Base-by-base conservation (phyloP, 2,329 filamentous ascomycete species). In the Stenocarpella maydis region DNA sequence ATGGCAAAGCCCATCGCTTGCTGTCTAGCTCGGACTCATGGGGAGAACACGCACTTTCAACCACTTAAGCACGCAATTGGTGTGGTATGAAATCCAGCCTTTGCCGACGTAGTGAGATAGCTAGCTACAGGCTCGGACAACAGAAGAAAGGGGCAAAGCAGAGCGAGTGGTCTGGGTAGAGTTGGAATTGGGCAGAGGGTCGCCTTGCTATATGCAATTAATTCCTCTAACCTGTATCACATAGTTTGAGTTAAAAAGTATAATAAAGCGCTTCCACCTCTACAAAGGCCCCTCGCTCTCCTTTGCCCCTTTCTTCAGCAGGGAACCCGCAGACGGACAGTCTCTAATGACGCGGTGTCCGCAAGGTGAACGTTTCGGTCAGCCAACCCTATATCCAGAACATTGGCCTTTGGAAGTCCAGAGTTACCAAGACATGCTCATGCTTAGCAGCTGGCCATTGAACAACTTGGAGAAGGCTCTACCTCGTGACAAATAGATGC, bases 101-200 rank as follows among this genome's bases (percentile, higher is more conserved):
- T 4, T 9, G n/a, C n/a, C n/a, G n/a, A n/a, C n/a, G n/a, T n/a
- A 17, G 7, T 9, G 26, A 21, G n/a, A 17, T 17, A 39, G 21
- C 8, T 26, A 37, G 34, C 34, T 37, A 37, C 21, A 43, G 52
- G 3, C 37, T 43, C 28, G 52, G 21, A 60, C 17, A 9, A 6
- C 17, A 43, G 43, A 61, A 34, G 54, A 37, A 54, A 58, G 34
- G 53, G 34, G 8, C n/a, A 58, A 39, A 41, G 53, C 37, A 58
- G 37, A 58, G n/a, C 7, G 53, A 37, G 34, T 31, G 31, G 53
- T 39, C 34, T 26, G 53, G 21, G 21, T 41, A 37, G 34, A 41
- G 31, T n/a, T 26, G 12, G 19, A 19, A 58, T 58, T 26, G 6
- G 12, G n/a, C 21, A 19, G 19, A 17, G 19, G 26, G 26, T 49